Evolutionary conservation across 1,284 basidiomycete species (phyloP).

Genomic region (Ceratobasidium sp.): DNA sequence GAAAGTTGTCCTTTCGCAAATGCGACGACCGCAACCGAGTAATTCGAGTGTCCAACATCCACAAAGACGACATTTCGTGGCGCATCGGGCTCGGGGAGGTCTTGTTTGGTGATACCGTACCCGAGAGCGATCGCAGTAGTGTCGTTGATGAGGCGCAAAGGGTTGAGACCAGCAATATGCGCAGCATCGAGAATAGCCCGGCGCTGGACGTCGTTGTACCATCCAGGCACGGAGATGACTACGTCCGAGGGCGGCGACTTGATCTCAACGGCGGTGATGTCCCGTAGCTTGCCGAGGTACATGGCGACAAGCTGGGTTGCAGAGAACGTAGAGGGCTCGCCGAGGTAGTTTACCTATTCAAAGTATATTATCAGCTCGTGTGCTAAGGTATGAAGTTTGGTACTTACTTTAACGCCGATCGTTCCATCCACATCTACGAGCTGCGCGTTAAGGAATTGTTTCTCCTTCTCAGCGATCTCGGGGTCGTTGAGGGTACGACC

Average conservation of each 20-base stretch:
- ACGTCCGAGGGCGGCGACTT: conserved; percentile 88
- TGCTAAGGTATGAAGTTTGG: not conserved
- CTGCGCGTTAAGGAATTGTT: conserved; percentile 88
- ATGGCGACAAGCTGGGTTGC: conserved; percentile 89
- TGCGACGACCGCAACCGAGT: conserved; percentile 87
- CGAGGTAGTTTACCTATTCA: conserved; percentile 84
- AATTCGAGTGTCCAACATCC: conserved; percentile 91
- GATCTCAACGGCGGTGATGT: conserved; percentile 86
- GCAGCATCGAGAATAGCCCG: conserved; percentile 90
- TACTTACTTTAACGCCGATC: conserved; percentile 83
- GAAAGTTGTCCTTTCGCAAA: conserved; percentile 92
- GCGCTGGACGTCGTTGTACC: conserved; percentile 93
- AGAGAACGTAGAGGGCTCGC: conserved; percentile 82
- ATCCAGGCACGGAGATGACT: conserved; percentile 93
- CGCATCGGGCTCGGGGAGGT: conserved; percentile 84
- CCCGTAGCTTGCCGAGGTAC: conserved; percentile 89
- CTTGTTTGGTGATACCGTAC: conserved; percentile 96
- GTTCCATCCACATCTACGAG: conserved; percentile 85
- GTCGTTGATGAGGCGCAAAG: conserved; percentile 94
- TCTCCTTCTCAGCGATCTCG: conserved; percentile 85
- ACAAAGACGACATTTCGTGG: conserved; percentile 91
- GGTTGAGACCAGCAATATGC: conserved; percentile 86
- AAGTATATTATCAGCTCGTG: conserved; percentile 8
- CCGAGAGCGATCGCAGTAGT: conserved; percentile 93
- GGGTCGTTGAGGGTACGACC: conserved; percentile 82